Conservation (phyloP, 1,284 basidiomycete genomes). For the Vanrija sp. region DNA sequence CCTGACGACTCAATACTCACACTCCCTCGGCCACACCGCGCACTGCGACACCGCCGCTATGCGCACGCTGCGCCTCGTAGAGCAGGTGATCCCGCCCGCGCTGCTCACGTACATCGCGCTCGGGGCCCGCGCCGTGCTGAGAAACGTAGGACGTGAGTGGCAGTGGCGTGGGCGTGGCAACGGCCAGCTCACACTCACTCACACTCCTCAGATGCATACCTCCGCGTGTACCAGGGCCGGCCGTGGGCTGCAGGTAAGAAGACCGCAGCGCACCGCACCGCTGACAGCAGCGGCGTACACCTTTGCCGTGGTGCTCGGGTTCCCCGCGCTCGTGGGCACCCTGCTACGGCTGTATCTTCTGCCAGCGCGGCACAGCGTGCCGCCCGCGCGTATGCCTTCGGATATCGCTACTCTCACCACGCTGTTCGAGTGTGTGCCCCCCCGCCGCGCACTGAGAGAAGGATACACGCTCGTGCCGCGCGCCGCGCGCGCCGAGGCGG, state of each 20-base stretch:
- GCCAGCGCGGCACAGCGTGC: conserved; percentile 26
- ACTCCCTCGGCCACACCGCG: too few species aligned
- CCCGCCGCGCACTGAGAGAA: conserved; percentile 8
- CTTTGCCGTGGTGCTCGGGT: conserved; percentile 11
- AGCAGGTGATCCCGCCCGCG: not conserved
- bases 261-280: not conserved
- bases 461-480: not conserved
- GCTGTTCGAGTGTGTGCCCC: conserved; percentile 34
- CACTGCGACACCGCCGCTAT: too few species aligned
- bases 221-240: not conserved
- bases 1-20: too few species aligned
- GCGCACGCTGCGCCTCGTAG: not conserved
- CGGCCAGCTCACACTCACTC: not conserved
- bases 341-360: conserved; percentile 41
- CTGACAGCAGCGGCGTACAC: conserved; percentile 20
- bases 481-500: not conserved
- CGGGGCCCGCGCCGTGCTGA: not conserved
- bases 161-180: too few species aligned
- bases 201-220: not conserved
- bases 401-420: conserved; percentile 7
- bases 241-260: not conserved
- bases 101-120: not conserved
- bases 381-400: conserved; percentile 24
- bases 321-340: conserved; percentile 19
- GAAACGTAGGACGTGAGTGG: not conserved